These are phyloP conservation scores for Colletotrichum gigasporum DNA, from an alignment of 2,329 filamentous ascomycete genomes.

Conservation along the genomic window DNA sequence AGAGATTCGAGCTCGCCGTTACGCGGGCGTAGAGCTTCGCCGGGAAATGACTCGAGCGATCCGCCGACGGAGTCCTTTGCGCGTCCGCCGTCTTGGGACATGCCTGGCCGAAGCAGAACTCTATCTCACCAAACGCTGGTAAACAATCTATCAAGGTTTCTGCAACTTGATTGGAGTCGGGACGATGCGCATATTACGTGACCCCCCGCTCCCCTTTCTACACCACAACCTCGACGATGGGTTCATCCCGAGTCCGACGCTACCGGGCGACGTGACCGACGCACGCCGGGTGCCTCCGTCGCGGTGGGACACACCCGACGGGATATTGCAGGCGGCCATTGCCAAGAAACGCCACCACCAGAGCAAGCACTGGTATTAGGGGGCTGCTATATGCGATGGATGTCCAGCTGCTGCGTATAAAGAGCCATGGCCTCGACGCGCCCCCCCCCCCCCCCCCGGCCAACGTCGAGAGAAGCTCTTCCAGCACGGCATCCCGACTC, in stretches of 20 bases:
- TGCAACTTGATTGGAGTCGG: conserved; percentile 14
- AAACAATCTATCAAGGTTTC: conserved; percentile 23
- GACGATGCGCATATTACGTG: neutral
- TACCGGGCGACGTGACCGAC: neutral
- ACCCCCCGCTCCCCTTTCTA: neutral
- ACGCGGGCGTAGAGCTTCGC: too few relatives aligned
- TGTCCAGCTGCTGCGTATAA: too few relatives aligned
- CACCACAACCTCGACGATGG: neutral
- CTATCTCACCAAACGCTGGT: neutral
- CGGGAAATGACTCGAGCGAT: neutral
- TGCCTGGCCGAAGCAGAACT: neutral
- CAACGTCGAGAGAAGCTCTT: neutral
- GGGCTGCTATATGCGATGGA: neutral
- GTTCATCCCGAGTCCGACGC: conserved; percentile 12
- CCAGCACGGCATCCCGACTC: neutral
- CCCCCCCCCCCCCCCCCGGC: too few relatives aligned
- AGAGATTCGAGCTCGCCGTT: too few relatives aligned
- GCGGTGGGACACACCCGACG: neutral
- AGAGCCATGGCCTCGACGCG: too few relatives aligned
- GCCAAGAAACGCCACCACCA: conserved; percentile 15
- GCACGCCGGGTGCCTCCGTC: neutral
- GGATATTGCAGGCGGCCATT: neutral
- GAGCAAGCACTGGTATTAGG: neutral
- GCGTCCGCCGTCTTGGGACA: conserved; percentile 1
- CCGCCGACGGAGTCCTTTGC: neutral